Percentiles rank a stretch among this genome's conserved stretches.
These are phyloP conservation scores for Marvania coccoides DNA, from an alignment of 139 green algal genomes.

Conservation along the genomic window DNA sequence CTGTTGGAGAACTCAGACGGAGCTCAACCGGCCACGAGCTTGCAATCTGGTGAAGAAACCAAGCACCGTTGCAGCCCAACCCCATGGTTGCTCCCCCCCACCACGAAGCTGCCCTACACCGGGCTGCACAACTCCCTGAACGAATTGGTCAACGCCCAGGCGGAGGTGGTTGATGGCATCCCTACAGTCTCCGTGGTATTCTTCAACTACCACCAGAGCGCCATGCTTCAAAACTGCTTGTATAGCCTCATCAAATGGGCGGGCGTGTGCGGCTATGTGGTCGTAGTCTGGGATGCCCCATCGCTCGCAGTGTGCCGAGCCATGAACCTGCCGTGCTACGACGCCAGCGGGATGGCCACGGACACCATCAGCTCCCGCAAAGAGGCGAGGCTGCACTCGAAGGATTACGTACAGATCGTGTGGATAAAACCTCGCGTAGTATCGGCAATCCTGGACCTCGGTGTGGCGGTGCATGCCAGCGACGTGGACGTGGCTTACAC, in stretches of 20 bases:
- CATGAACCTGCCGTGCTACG: constrained; percentile 5
- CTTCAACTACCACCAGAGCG: not conserved
- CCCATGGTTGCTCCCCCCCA: not conserved
- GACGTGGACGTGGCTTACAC: constrained; percentile 10
- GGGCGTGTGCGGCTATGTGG: not conserved
- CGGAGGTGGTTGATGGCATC: not conserved
- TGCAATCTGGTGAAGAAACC: no score
- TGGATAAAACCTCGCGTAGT: not conserved
- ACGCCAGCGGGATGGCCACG: not conserved
- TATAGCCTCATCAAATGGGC: constrained; percentile 1
- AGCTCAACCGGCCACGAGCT: no score
- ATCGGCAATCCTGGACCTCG: not conserved
- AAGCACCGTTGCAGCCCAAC: not conserved
- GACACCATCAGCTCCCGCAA: not conserved
- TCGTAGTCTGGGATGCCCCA: not conserved
- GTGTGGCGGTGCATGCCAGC: not conserved
- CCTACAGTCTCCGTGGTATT: not conserved
- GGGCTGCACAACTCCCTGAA: not conserved
- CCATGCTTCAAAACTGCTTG: not conserved
- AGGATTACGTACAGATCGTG: not conserved
- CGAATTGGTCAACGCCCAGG: not conserved
- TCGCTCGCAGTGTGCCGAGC: not conserved
- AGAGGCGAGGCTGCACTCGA: not conserved
- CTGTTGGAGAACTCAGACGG: no score
- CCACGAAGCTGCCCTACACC: not conserved